Evolutionary conservation across 306 rosid species (phyloP).

Genomic region (Prunus davidiana): DNA sequence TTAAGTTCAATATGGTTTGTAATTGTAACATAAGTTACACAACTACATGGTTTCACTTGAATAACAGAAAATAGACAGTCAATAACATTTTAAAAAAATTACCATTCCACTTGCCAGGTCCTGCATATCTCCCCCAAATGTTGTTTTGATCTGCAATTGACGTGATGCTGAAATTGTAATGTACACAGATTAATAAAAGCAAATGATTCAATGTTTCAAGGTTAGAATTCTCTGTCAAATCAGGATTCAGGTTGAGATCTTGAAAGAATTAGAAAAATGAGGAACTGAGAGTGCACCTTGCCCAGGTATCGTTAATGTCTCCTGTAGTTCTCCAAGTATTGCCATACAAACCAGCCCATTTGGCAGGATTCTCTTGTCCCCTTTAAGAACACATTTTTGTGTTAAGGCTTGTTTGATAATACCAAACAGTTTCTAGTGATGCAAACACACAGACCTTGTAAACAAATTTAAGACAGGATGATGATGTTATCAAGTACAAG

Average conservation of each 20-base stretch:
- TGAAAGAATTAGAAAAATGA: background rate
- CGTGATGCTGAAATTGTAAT: constrained; percentile 10
- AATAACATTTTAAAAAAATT: background rate
- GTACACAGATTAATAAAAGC: background rate
- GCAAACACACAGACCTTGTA: background rate
- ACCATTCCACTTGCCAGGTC: constrained; percentile 31
- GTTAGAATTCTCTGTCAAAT: background rate
- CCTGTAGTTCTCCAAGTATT: constrained; percentile 29
- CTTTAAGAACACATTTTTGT: background rate
- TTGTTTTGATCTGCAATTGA: constrained; percentile 25
- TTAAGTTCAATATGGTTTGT: too few species aligned
- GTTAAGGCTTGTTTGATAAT: background rate
- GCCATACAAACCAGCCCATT: constrained; percentile 20
- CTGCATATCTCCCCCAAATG: constrained; percentile 23
- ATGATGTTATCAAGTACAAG: background rate
- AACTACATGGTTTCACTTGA: too few species aligned
- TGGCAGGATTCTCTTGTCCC: constrained; percentile 25
- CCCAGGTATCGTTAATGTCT: constrained; percentile 23
- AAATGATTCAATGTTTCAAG: background rate
- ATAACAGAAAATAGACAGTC: background rate
- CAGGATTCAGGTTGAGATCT: background rate
- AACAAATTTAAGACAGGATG: background rate
- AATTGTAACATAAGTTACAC: too few species aligned
- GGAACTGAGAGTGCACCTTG: background rate
- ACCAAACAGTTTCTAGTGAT: background rate